Base-by-base conservation (phyloP, 768 basidiomycete species). In the Phylloporus rhodoxanthus region DNA sequence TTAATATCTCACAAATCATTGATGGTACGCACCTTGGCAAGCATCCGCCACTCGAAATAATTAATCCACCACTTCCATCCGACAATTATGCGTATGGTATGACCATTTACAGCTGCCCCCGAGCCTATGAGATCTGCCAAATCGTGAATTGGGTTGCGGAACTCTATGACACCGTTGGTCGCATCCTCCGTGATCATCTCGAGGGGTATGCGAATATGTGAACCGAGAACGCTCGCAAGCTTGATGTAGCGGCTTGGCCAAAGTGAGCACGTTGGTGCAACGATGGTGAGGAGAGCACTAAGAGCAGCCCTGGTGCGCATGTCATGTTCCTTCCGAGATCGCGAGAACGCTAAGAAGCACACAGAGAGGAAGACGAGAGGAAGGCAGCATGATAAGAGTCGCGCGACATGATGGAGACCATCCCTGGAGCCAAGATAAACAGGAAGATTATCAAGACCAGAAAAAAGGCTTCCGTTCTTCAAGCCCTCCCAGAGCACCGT, bases 261-360 rank as follows among this genome's bases (percentile, higher is more conserved):
- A 36, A 74, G 67, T n/a, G 70, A 70, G 38, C 65, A 69, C 1
- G 72, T 72, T 5, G 78, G 76, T 2, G 65, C 67, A n/a, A 78
- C 47, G 30, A 80, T 52, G 4, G 65, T 62, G 37, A 70, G 64
- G 15, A 79, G 65, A 17, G 71, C 73, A 54, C 68, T 69, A 28
- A 69, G 59, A 33, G 62, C 52, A 4, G 43, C 52, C 25, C 61
- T 62, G 15, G 57, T 55, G 11, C 50, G 52, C 17, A 36, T 42
- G 14, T 34, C 45, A 33, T 53, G 51, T 48, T 53, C 49, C 38
- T 43, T 53, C 17, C 45, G 50, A 43, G 46, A 10, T 33, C 51
- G 45, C 36, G 33, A 42, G 45, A 60, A 51, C n/a, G 28, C 23
- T 33, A 43, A 36, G 44, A 46, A 36, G 49, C 39, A 56, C 38